Conservation (phyloP, 352 stramenopile genomes). For the Globisporangium perplexum region DNA sequence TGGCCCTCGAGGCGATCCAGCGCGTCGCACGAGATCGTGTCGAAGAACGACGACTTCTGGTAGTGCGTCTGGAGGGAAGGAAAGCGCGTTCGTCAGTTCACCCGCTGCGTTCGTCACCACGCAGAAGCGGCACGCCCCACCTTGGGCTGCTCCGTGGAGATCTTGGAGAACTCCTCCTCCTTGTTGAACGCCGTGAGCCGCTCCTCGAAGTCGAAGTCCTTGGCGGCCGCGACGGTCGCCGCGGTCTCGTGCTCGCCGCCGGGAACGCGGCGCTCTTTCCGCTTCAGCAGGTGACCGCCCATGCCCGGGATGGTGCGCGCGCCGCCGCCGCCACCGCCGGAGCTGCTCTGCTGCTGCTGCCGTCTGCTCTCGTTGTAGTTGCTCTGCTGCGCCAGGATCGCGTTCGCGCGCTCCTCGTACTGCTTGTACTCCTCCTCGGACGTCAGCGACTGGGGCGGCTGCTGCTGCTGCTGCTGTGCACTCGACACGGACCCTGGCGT, state of each 20-base stretch:
- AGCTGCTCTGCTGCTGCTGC: conserved; percentile 11
- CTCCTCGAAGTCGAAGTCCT: conserved; percentile 74
- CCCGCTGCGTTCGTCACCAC: background rate
- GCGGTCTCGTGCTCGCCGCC: conserved; percentile 23
- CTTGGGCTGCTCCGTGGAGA: conserved; percentile 42
- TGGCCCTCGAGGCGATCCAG: conserved; percentile 77
- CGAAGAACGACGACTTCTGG: conserved; percentile 88
- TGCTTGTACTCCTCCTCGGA: conserved; percentile 14
- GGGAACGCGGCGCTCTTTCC: conserved; percentile 63
- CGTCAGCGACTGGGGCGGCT: conserved; percentile 11
- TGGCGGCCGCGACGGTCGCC: conserved; percentile 12
- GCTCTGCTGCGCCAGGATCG: conserved; percentile 11
- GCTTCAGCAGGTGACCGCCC: conserved; percentile 73
- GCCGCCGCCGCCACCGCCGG: conserved; percentile 8
- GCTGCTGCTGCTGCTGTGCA: conserved; percentile 18
- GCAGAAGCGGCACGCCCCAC: conserved; percentile 2
- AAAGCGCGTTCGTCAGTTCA: background rate
- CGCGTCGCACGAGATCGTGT: conserved; percentile 87
- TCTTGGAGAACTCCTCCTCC: conserved; percentile 72
- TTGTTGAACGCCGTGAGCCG: conserved; percentile 70
- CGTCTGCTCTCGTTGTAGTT: conserved; percentile 15
- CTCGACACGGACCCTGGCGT: conserved; percentile 48
- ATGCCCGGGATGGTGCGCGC: conserved; percentile 73
- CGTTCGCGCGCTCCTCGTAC: conserved; percentile 15
- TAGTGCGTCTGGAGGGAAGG: conserved; percentile 44